Percentiles rank a stretch among this genome's conserved stretches.
Conservation (phyloP, 345 rosid genomes). For the Gynandropsis gynandra region DNA sequence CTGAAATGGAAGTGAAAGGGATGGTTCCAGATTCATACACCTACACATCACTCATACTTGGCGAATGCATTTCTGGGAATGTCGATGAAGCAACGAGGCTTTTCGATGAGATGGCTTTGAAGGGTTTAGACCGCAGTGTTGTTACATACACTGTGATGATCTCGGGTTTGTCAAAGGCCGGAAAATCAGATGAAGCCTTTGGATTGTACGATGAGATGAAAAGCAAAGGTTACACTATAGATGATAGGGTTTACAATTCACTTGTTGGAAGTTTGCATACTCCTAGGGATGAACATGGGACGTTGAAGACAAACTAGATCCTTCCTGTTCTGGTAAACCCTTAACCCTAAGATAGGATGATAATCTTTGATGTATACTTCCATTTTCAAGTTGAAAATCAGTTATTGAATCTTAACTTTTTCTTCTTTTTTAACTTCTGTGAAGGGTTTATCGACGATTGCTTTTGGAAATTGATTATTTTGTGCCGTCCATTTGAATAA, state of each 20-base stretch:
- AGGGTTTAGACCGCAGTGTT: conserved; percentile 40
- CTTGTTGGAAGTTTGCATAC: conserved; percentile 68
- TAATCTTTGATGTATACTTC: no score
- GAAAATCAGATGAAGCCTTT: conserved; percentile 79
- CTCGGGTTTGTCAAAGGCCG: conserved; percentile 60
- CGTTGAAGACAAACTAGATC: neutral
- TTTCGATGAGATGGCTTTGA: conserved; percentile 43
- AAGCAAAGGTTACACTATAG: conserved; percentile 48
- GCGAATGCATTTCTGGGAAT: conserved; percentile 59
- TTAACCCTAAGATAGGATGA: no score
- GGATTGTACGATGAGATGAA: conserved; percentile 63
- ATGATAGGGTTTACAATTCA: conserved; percentile 58
- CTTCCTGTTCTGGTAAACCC: neutral
- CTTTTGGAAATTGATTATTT: no score
- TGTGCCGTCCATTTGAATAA: neutral
- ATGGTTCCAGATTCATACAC: conserved; percentile 51
- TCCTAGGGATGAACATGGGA: conserved; percentile 12
- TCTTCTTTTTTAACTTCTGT: no score
- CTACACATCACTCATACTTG: conserved; percentile 65
- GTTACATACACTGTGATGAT: conserved; percentile 61
- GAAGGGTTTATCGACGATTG: no score
- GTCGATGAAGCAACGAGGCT: conserved; percentile 61
- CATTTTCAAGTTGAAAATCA: no score
- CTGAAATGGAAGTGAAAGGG: conserved; percentile 49
- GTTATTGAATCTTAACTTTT: no score